These are phyloP conservation scores for Lactifluus echinatus DNA, from an alignment of 768 basidiomycete species.

Conservation along the genomic window DNA sequence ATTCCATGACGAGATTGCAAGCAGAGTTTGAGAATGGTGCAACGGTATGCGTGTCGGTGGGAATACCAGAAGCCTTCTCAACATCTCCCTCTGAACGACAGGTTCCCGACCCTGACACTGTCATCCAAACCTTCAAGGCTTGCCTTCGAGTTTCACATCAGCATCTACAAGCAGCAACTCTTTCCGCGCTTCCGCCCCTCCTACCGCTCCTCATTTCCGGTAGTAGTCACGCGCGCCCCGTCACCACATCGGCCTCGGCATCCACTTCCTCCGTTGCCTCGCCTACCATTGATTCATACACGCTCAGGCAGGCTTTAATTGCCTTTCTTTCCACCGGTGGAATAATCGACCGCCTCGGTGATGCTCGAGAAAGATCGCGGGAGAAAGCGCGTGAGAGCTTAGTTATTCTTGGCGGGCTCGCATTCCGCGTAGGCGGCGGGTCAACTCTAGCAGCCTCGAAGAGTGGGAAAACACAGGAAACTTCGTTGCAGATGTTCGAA, in stretches of 20 bases:
- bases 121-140: conserved; percentile 61
- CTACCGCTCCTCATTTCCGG: conserved; percentile 53
- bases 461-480: conserved; percentile 57
- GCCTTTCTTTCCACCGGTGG: conserved; percentile 71
- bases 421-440: conserved; percentile 49
- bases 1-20: conserved; percentile 73
- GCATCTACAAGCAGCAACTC: conserved; percentile 69
- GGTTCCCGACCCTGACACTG: conserved; percentile 65
- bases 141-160: conserved; percentile 76
- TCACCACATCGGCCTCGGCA: conserved; percentile 33
- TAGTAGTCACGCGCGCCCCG: conserved; percentile 22
- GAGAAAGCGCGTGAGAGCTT: conserved; percentile 68
- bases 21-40: conserved; percentile 59
- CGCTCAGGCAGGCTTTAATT: conserved; percentile 57
- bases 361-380: conserved; percentile 60
- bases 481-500: conserved; percentile 63
- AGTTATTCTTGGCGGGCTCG: conserved; percentile 64
- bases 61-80: background rate
- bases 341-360: conserved; percentile 76
- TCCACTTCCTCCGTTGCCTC: conserved; percentile 42
- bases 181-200: conserved; percentile 58
- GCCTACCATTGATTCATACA: conserved; percentile 41
- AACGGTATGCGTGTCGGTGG: conserved; percentile 41
- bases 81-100: conserved; percentile 24
- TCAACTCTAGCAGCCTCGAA: conserved; percentile 37